A percentile compares a stretch with the other conserved stretches of the same genome.
These are phyloP conservation scores for Ascochyta rabiei DNA, from an alignment of 2,329 filamentous ascomycete genomes.

Conservation along the genomic window DNA sequence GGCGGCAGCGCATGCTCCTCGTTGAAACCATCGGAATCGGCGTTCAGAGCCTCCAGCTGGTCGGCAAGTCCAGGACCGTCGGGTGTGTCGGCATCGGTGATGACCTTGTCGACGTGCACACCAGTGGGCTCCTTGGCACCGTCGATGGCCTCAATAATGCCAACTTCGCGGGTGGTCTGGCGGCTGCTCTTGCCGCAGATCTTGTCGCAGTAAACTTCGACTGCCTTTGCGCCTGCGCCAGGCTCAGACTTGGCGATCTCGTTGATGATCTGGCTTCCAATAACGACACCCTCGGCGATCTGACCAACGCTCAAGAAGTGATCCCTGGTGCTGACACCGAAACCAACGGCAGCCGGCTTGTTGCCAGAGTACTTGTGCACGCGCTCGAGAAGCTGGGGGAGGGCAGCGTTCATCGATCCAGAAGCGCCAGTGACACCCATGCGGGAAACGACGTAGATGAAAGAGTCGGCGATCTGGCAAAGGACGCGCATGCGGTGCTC, in stretches of 20 bases:
- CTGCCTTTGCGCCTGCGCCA: constrained; percentile 71
- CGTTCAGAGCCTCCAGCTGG: constrained; percentile 82
- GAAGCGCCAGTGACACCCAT: constrained; percentile 96
- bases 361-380: constrained; percentile 94
- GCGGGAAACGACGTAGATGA: constrained; percentile 97
- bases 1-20: constrained; percentile 68
- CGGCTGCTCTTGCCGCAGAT: constrained; percentile 64
- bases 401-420: constrained; percentile 77
- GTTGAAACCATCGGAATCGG: constrained; percentile 48
- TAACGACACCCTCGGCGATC: constrained; percentile 91
- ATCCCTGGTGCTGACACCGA: constrained; percentile 93
- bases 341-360: constrained; percentile 89
- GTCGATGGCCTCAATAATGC: constrained; percentile 71
- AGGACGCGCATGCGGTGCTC: constrained; percentile 93
- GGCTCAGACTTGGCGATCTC: constrained; percentile 72
- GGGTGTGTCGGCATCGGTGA: constrained; percentile 63
- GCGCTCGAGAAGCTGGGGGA: constrained; percentile 80
- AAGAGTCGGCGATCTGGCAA: constrained; percentile 95
- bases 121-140: constrained; percentile 65
- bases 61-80: constrained; percentile 75
- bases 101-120: constrained; percentile 71
- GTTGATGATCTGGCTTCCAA: constrained; percentile 93
- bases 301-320: constrained; percentile 86
- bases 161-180: constrained; percentile 68
- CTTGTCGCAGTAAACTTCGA: constrained; percentile 85